Conservation (phyloP, 202 grass and related monocot species). For the Setaria italica region DNA sequence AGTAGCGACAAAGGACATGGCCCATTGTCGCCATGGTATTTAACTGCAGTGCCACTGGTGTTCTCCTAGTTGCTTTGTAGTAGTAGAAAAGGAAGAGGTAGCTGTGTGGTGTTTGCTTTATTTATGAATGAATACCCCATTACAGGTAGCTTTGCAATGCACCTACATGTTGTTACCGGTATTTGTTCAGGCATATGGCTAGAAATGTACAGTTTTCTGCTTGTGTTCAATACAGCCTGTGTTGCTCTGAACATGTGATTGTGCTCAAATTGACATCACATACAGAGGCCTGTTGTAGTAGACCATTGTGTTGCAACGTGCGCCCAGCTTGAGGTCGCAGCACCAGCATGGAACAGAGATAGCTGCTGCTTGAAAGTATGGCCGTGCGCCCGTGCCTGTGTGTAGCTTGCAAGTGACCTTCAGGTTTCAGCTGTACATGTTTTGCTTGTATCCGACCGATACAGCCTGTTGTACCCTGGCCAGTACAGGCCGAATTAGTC, state of each 20-base stretch:
- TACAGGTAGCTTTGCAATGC: slow-evolving; percentile 17
- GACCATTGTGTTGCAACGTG: no score
- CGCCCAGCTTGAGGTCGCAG: no score
- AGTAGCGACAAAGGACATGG: not conserved
- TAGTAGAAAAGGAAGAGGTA: not conserved
- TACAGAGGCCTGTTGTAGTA: not conserved
- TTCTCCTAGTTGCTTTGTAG: slow-evolving; percentile 1
- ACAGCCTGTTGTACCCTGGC: no score
- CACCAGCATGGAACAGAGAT: no score
- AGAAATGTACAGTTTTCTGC: slow-evolving; percentile 27
- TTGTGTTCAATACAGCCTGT: not conserved
- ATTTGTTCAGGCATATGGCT: slow-evolving; percentile 13
- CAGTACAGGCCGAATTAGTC: no score
- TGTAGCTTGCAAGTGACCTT: no score
- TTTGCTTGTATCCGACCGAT: no score
- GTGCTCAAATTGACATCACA: not conserved
- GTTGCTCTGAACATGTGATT: not conserved
- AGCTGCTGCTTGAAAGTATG: no score
- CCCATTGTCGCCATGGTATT: not conserved
- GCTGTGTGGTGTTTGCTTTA: not conserved
- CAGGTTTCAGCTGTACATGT: no score
- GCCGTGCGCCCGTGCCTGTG: no score
- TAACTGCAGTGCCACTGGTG: slow-evolving; percentile 6
- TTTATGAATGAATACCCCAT: slow-evolving; percentile 5
- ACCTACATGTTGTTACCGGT: not conserved